Evolutionary conservation across 2,329 filamentous ascomycete genomes (phyloP).

Genomic region (Aspergillus flavus): DNA sequence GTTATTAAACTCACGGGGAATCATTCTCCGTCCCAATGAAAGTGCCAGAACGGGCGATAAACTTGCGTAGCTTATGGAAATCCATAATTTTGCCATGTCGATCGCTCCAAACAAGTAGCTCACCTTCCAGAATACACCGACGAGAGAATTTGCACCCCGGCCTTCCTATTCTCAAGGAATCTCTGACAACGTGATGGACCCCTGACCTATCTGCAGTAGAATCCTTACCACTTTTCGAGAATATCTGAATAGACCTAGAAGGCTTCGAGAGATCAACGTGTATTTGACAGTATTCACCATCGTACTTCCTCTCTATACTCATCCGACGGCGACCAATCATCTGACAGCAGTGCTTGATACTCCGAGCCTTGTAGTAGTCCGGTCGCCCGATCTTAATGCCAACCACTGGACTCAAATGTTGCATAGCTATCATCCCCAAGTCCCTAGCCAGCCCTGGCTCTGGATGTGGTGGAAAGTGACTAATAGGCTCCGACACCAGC

Average conservation of each 20-base stretch:
- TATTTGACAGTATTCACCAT: slow-evolving; percentile 89
- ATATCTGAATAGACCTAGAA: slow-evolving; percentile 69
- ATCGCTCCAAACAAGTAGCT: slow-evolving; percentile 77
- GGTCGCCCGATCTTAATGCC: slow-evolving; percentile 68
- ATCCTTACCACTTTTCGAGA: slow-evolving; percentile 90
- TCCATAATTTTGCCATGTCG: slow-evolving; percentile 65
- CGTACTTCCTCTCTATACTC: slow-evolving; percentile 80
- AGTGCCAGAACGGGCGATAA: slow-evolving; percentile 72
- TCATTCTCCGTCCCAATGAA: slow-evolving; percentile 70
- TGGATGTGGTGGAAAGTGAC: slow-evolving; percentile 40
- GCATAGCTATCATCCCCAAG: slow-evolving; percentile 39
- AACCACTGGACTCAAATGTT: slow-evolving; percentile 55
- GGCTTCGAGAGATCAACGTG: slow-evolving; percentile 69
- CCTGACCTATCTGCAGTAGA: slow-evolving; percentile 71
- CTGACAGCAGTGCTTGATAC: slow-evolving; percentile 73
- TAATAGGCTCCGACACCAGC: slow-evolving; percentile 46
- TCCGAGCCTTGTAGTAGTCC: slow-evolving; percentile 66
- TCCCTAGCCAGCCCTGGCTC: slow-evolving; percentile 33
- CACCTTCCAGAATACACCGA: slow-evolving; percentile 79
- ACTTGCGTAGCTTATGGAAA: slow-evolving; percentile 82
- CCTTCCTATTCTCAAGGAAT: slow-evolving; percentile 65
- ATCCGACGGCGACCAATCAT: slow-evolving; percentile 63
- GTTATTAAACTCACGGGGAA: slow-evolving; percentile 57
- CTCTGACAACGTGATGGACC: slow-evolving; percentile 65
- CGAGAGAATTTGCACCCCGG: slow-evolving; percentile 60